Evolutionary conservation across 345 rosid genomes (phyloP).

Genomic region (Populus pruinosa): DNA sequence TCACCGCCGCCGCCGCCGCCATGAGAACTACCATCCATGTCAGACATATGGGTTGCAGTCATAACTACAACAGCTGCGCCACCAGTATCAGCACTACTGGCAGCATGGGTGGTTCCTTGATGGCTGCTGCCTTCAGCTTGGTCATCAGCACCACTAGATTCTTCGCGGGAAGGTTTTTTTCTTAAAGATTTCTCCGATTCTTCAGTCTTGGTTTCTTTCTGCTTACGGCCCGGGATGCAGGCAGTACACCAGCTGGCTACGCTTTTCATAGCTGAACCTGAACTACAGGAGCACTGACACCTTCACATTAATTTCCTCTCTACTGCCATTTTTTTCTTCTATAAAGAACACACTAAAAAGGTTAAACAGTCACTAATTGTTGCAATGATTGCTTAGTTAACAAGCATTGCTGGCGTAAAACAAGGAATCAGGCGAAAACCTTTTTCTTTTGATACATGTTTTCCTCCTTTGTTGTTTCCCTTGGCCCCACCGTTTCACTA

Average conservation of each 20-base stretch:
- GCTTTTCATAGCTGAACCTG: not conserved
- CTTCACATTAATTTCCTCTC: not conserved
- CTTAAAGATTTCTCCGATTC: slow-evolving; percentile 3
- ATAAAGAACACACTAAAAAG: not conserved
- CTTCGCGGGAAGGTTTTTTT: not conserved
- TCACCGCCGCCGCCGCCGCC: slow-evolving; percentile 22
- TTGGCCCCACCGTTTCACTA: not conserved
- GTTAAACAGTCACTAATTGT: not conserved
- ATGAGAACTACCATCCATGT: slow-evolving; percentile 20
- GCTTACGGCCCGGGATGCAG: slow-evolving; percentile 19
- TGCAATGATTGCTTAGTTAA: not conserved
- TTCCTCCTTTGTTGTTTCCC: no score
- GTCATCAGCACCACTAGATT: not conserved
- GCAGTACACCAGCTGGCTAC: slow-evolving; percentile 13
- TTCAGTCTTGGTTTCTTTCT: slow-evolving; percentile 5
- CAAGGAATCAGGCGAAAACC: slow-evolving; percentile 1
- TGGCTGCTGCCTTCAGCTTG: not conserved
- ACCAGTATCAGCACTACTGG: slow-evolving; percentile 10
- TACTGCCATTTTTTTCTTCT: not conserved
- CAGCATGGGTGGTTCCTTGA: slow-evolving; percentile 2
- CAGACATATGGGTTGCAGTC: slow-evolving; percentile 14
- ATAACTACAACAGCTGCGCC: slow-evolving; percentile 13
- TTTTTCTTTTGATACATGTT: not conserved
- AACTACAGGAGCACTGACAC: not conserved
- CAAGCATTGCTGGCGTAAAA: slow-evolving; percentile 5